Percentiles rank a stretch among this genome's conserved stretches.
These are phyloP conservation scores for Aciculosporium take DNA, from an alignment of 2,329 filamentous ascomycete genomes.

Conservation along the genomic window DNA sequence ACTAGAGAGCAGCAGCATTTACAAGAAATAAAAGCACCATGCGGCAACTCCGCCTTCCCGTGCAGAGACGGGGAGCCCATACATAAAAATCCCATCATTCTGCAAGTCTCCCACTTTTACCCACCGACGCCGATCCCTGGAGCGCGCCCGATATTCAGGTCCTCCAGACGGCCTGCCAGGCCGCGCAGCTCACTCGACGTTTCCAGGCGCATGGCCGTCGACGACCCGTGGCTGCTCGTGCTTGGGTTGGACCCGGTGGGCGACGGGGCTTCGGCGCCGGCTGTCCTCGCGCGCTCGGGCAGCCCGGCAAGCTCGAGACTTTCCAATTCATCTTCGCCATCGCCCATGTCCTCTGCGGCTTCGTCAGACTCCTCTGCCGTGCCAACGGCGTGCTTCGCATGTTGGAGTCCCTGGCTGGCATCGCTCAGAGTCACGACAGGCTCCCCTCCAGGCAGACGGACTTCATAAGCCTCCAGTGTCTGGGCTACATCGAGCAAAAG, in stretches of 20 bases:
- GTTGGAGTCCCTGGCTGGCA: not conserved
- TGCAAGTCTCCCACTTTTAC: too few relatives aligned
- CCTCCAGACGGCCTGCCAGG: slow-evolving; percentile 18
- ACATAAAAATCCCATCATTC: too few relatives aligned
- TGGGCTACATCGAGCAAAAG: slow-evolving; percentile 73
- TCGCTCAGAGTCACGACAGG: slow-evolving; percentile 21
- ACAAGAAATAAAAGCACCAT: too few relatives aligned
- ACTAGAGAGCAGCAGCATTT: too few relatives aligned
- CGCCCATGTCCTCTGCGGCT: slow-evolving; percentile 16
- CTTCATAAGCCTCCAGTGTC: slow-evolving; percentile 53
- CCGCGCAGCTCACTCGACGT: slow-evolving; percentile 15
- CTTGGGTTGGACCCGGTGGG: not conserved
- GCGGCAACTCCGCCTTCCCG: too few relatives aligned
- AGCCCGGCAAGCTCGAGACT: not conserved
- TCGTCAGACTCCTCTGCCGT: slow-evolving; percentile 8
- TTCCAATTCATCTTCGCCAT: slow-evolving; percentile 14
- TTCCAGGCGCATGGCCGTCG: slow-evolving; percentile 16
- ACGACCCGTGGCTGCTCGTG: slow-evolving; percentile 11
- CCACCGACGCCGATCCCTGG: slow-evolving; percentile 17
- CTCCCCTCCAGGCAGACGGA: slow-evolving; percentile 55
- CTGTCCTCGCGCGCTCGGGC: slow-evolving; percentile 7
- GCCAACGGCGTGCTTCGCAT: not conserved
- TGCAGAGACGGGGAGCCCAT: too few relatives aligned
- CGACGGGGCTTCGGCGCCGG: not conserved
- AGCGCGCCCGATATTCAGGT: slow-evolving; percentile 18